Base-by-base conservation (phyloP, 2,329 filamentous ascomycete species). In the Monascus ruber region DNA sequence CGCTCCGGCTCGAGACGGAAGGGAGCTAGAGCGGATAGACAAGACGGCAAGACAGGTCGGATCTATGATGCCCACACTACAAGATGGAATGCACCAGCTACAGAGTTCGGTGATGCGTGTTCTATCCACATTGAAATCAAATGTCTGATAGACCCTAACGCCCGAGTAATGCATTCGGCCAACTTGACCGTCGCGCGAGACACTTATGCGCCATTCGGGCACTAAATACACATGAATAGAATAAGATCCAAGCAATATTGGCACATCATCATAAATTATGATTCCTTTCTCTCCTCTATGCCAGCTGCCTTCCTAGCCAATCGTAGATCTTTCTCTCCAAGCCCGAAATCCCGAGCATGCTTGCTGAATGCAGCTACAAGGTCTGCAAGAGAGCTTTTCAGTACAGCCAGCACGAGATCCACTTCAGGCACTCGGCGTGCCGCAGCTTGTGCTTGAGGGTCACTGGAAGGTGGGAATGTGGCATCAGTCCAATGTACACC, bases 401-500 rank as follows among this genome's bases (percentile, higher is more conserved):
- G 56, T 10, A 76, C 74, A 10, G 71, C 64, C 34, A 85, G 48
- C 7, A 94, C 70, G 32, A 76, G 69, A 17, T 88, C 77, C n/a
- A 93, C 79, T 50, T 89, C 84, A 0, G 63, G 61, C 1, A 74
- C 62, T 4, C 59, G 61, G 35, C 64, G 62, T 24, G 64, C 60
- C 31, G 51, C 43, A 47, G 52, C 44, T 48, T 60, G 53, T 1
- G 51, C 53, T 26, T 54, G 47, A 6, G 54, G 50, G 17, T 56
- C 43, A 31, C 46, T 55, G 1, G 54, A 51, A 0, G 71, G 67
- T 1, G 59, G 55, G 41, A 76, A 74, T 11, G 74, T 69, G 2
- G 83, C 65, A 57, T 94, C 87, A 1, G 84, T 88, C 85, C 85
- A 93, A 60, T 91, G 85, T 3, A 77, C 61, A 1, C 76, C 70